Conservation (phyloP, 2,329 filamentous ascomycete species). For the Orbilia brochopaga region DNA sequence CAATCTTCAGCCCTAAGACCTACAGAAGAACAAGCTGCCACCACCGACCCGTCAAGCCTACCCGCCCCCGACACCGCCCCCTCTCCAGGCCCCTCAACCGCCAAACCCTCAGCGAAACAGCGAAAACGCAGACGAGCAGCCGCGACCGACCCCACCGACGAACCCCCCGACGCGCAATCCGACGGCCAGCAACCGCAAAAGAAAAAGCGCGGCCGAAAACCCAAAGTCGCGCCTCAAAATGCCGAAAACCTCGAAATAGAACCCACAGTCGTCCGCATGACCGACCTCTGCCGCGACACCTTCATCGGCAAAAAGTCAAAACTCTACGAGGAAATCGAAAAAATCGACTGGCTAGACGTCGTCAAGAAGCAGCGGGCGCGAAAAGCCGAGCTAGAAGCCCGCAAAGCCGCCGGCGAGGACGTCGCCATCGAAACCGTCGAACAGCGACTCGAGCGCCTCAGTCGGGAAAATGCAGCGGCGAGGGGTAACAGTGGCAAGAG, state of each 20-base stretch:
- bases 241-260: conserved; percentile 70
- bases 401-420: conserved; percentile 56
- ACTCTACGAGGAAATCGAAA: conserved; percentile 73
- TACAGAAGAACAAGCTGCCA: background rate
- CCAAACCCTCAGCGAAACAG: conserved; percentile 24
- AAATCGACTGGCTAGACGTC: conserved; percentile 67
- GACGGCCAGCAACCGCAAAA: conserved; percentile 16
- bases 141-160: background rate
- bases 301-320: conserved; percentile 76
- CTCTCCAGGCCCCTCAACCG: background rate
- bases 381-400: conserved; percentile 55
- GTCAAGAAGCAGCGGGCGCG: conserved; percentile 58
- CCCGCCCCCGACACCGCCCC: conserved; percentile 7
- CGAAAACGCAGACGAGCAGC: conserved; percentile 6
- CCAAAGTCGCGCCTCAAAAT: conserved; percentile 68
- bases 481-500: conserved; percentile 47
- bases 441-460: conserved; percentile 51
- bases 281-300: conserved; percentile 72
- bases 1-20: background rate
- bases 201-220: conserved; percentile 50
- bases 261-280: conserved; percentile 71
- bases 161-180: conserved; percentile 16
- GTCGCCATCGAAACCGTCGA: conserved; percentile 53
- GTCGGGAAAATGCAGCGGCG: conserved; percentile 50
- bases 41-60: background rate